Evolutionary conservation across 2,329 filamentous ascomycete species (phyloP), one percentile per base, ranked within the genome.

Genomic region (Cordyceps farinosa): DNA sequence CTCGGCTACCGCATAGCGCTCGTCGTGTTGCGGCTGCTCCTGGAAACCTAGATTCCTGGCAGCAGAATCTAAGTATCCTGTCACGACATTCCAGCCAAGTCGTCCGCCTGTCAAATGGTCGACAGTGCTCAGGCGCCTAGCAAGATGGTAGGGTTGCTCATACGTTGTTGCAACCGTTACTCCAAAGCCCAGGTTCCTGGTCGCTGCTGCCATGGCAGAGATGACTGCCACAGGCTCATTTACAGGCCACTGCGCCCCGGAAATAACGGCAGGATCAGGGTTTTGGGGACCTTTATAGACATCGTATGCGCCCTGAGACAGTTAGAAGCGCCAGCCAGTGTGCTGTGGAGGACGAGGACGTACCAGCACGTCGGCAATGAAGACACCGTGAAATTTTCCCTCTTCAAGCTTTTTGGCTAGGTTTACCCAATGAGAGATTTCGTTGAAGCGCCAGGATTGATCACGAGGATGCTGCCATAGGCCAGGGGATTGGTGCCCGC

Each of bases 171-270:
- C 83, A 0, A 87, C 82, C 0, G 88, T 90, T 1, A 90, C 84
- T 0, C 87, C 87, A 65, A 90, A 90, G 0, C 83, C 85, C n/a
- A 91, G 81, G 64, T 79, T 88, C 66, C 84, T 82, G 0, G 88
- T 90, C 0, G 79, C 87, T 1, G 87, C 87, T 1, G 87, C 87
- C 86, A 90, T 88, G 2, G 87, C 86, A 2, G 87, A 80, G 0
- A 90, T 78, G 2, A 87, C 80, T 7, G 71, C 66, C 1, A 90
- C 70, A 0, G 87, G 87, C 70, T 90, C 87, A 65, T 88, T 89
- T n/a, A 90, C 85, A 0, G 88, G 88, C 82, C 86, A 90, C 72
- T 90, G 88, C 0, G 87, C 85, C 1, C 86, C 88, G 0, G 85
- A 84, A 1, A 80, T 72, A 55, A 89, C 82, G 0, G 86, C 84